Conservation (phyloP, 495 filamentous ascomycete genomes). For the Trichoderma erinaceum region DNA sequence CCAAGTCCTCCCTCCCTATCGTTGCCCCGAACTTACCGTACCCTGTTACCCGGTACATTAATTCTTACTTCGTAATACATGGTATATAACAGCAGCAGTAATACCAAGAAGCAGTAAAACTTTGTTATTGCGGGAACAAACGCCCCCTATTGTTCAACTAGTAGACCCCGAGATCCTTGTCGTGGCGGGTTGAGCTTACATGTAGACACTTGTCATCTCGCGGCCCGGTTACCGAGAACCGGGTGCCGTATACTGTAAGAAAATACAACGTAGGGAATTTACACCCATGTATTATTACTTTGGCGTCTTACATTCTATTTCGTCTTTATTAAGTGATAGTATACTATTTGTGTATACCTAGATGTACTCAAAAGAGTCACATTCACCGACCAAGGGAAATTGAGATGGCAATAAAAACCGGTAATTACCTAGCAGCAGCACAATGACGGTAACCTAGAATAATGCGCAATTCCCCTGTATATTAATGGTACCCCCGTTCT, state of each 20-base stretch:
- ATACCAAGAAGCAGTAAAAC: no score
- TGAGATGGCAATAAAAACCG: not conserved
- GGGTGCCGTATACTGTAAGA: not conserved
- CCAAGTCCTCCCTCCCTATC: no score
- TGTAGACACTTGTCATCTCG: not conserved
- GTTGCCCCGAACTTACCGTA: no score
- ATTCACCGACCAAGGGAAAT: not conserved
- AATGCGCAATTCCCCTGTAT: slow-evolving; percentile 1
- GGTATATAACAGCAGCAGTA: no score
- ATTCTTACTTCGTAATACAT: no score
- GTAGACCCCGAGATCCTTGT: not conserved
- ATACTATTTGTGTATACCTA: not conserved
- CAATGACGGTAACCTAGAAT: not conserved
- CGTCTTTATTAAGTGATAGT: not conserved
- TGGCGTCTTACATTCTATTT: not conserved
- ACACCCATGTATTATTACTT: not conserved
- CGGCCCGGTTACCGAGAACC: no score
- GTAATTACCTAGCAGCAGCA: not conserved
- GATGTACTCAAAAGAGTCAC: not conserved
- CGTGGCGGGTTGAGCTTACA: no score
- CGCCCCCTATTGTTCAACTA: not conserved
- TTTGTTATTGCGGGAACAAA: no score
- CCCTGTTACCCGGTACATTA: no score
- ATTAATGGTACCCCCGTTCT: not conserved
- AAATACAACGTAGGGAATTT: not conserved